phyloP scores from a whole-genome alignment of 2,329 filamentous ascomycete genomes.

The Tolypocladium nubicola region DNA sequence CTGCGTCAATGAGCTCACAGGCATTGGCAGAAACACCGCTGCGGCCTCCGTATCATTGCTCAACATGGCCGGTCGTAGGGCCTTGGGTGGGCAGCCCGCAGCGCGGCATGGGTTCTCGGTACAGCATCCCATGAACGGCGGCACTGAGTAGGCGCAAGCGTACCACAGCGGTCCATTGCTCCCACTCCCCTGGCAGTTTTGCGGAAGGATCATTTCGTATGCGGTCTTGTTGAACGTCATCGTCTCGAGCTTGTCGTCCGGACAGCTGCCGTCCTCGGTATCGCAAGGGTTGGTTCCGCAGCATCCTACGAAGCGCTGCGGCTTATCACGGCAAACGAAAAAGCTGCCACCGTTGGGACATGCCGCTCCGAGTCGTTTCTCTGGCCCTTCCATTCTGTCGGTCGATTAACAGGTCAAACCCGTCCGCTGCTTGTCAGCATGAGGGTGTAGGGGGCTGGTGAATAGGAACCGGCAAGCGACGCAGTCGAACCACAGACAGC shows the following conservation, averaged over 20 bases:
- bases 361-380: neutral
- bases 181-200: conserved; percentile 17
- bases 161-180: conserved; percentile 18
- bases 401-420: neutral
- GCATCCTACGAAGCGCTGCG: conserved; percentile 28
- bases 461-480: neutral
- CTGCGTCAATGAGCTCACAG: neutral
- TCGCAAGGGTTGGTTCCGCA: conserved; percentile 25
- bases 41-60: neutral
- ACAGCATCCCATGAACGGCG: conserved; percentile 30
- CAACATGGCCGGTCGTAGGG: neutral
- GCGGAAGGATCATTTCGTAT: conserved; percentile 16
- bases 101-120: conserved; percentile 10
- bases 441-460: neutral
- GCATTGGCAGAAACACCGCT: neutral
- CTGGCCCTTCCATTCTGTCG: neutral
- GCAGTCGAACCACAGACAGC: neutral
- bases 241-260: conserved; percentile 12
- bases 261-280: conserved; percentile 19
- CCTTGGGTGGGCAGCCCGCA: neutral
- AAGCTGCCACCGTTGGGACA: conserved; percentile 10
- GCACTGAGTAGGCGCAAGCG: conserved; percentile 15
- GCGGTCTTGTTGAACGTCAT: conserved; percentile 16
- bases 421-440: neutral
- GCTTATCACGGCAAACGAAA: conserved; percentile 23